A percentile compares a stretch with the other conserved stretches of the same genome.
Conservation (phyloP, 805 yeast species). For the Ogataea polymorpha region DNA sequence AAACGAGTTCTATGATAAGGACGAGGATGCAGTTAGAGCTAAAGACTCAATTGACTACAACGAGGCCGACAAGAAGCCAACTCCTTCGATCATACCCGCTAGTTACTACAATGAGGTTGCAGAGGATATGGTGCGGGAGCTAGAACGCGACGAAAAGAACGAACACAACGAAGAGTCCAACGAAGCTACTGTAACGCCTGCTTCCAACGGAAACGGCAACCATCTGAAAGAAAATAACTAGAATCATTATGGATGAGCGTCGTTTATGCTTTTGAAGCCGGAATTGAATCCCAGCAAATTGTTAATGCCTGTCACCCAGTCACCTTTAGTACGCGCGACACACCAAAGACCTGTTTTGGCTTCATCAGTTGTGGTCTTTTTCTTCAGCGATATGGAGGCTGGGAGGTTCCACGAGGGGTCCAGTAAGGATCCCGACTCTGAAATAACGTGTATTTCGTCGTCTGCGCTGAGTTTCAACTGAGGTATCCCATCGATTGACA, state of each 20-base stretch:
- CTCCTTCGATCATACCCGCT: constrained; percentile 20
- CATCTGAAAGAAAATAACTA: constrained; percentile 1
- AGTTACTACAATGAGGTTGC: constrained; percentile 28
- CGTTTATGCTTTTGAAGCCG: constrained; percentile 54
- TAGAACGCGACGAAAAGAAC: constrained; percentile 19
- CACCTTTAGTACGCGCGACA: constrained; percentile 75
- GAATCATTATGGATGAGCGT: constrained; percentile 1
- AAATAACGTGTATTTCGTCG: constrained; percentile 73
- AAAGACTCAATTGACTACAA: constrained; percentile 23
- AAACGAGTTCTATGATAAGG: constrained; percentile 75
- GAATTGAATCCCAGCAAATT: constrained; percentile 87
- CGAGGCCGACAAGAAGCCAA: constrained; percentile 9
- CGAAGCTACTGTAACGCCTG: not conserved
- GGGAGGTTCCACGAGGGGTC: constrained; percentile 50
- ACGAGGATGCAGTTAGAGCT: constrained; percentile 39
- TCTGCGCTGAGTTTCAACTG: constrained; percentile 66
- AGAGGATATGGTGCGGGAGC: constrained; percentile 29
- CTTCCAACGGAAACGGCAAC: constrained; percentile 1
- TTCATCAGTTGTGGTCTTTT: constrained; percentile 3
- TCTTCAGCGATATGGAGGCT: constrained; percentile 10
- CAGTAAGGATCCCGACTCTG: constrained; percentile 61
- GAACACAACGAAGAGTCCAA: not conserved
- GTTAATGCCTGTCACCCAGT: constrained; percentile 90
- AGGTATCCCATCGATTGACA: constrained; percentile 83
- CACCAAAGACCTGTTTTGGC: constrained; percentile 74